Conservation (phyloP, 2,329 filamentous ascomycete species). For the Ampelomyces quisqualis region DNA sequence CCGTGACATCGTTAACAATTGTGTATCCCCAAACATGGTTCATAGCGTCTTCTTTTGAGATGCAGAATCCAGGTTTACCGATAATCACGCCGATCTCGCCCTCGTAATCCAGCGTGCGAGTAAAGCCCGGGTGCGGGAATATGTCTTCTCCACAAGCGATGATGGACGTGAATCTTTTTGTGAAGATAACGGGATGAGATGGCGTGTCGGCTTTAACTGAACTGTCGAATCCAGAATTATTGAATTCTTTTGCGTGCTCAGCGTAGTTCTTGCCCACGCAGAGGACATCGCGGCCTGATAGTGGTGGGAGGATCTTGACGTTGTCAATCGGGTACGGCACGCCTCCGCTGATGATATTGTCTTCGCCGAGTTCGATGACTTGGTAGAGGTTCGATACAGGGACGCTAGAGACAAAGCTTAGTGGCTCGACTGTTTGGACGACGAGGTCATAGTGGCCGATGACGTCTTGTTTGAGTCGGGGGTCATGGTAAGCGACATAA, state of each 20-base stretch:
- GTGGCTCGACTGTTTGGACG: slow-evolving; percentile 44
- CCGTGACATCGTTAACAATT: slow-evolving; percentile 48
- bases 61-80: slow-evolving; percentile 51
- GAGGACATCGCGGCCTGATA: slow-evolving; percentile 55
- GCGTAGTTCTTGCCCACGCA: slow-evolving; percentile 59
- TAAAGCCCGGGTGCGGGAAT: slow-evolving; percentile 51
- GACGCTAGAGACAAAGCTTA: slow-evolving; percentile 52
- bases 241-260: slow-evolving; percentile 60
- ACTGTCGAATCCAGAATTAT: slow-evolving; percentile 56
- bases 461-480: slow-evolving; percentile 19
- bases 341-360: slow-evolving; percentile 42
- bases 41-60: slow-evolving; percentile 50
- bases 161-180: slow-evolving; percentile 56
- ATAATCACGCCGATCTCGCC: slow-evolving; percentile 60
- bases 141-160: slow-evolving; percentile 53
- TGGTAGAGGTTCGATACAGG: slow-evolving; percentile 52
- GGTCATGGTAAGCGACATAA: slow-evolving; percentile 43
- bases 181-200: slow-evolving; percentile 58
- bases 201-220: slow-evolving; percentile 57
- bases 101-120: slow-evolving; percentile 56
- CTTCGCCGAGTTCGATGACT: slow-evolving; percentile 52
- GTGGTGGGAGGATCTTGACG: slow-evolving; percentile 50
- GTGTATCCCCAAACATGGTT: slow-evolving; percentile 59
- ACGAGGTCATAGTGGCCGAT: slow-evolving; percentile 49
- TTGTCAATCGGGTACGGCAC: slow-evolving; percentile 37